Evolutionary conservation across 179 eudicot species (phyloP).

Genomic region (Sideroxylon spinosum): DNA sequence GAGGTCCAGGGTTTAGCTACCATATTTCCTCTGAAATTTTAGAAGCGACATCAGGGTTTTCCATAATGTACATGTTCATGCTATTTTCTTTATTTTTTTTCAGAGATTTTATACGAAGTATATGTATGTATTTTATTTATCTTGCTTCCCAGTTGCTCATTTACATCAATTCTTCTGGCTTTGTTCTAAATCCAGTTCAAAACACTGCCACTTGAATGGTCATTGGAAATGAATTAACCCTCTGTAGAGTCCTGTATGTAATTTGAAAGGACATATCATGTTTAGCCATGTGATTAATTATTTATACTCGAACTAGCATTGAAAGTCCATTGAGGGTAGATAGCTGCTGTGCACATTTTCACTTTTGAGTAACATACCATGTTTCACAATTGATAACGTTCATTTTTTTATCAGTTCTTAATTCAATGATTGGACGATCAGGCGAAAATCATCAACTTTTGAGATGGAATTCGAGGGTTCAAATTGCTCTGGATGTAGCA

Average conservation of each 20-base stretch:
- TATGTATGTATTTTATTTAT: background rate
- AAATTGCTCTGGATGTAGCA: conserved; percentile 87
- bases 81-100: too few species aligned
- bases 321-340: background rate
- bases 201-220: conserved; percentile 3
- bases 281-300: conserved; percentile 2
- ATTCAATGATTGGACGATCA: conserved; percentile 17
- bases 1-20: too few species aligned
- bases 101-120: too few species aligned
- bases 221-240: conserved; percentile 6
- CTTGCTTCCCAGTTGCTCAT: background rate
- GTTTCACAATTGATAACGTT: background rate
- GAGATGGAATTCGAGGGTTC: conserved; percentile 78
- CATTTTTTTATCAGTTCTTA: background rate
- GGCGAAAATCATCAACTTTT: conserved; percentile 61
- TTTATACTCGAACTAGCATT: background rate
- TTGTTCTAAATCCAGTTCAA: conserved; percentile 4
- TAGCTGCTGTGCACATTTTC: background rate
- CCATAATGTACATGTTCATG: too few species aligned
- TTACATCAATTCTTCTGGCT: too few species aligned
- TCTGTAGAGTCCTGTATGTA: background rate
- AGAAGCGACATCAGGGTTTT: too few species aligned
- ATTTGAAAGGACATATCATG: background rate
- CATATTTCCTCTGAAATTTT: too few species aligned
- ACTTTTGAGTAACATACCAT: background rate